phyloP scores from a whole-genome alignment of 169 alveolate species.

The Plasmodium ovale region DNA sequence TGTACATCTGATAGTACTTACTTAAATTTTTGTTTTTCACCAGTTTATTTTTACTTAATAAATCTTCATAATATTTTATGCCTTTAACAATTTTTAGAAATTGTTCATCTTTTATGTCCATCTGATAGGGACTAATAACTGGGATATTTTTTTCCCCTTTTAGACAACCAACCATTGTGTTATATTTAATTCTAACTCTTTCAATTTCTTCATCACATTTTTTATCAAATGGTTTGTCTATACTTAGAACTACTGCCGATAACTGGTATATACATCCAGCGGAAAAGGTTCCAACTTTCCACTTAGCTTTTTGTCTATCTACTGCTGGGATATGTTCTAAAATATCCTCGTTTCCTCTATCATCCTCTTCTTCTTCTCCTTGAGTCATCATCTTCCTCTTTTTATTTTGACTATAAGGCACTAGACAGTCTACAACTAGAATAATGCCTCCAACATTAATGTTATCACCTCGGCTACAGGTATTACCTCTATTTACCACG shows the following conservation, averaged over 20 bases:
- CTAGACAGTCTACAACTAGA: conserved; percentile 57
- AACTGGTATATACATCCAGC: conserved; percentile 43
- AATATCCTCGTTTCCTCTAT: background rate
- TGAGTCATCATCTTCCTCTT: conserved; percentile 17
- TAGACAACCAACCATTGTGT: conserved; percentile 50
- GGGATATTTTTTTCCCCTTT: conserved; percentile 73
- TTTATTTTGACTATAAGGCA: conserved; percentile 77
- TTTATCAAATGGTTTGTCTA: conserved; percentile 35
- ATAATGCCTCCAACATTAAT: background rate
- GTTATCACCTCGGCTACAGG: background rate
- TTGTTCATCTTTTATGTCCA: conserved; percentile 48
- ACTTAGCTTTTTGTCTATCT: conserved; percentile 45
- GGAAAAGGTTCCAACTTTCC: conserved; percentile 54
- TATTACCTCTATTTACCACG: background rate
- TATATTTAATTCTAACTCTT: conserved; percentile 34
- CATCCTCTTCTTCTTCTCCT: conserved; percentile 77
- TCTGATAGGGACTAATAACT: conserved; percentile 55
- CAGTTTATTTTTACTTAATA: conserved; percentile 54
- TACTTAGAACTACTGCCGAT: conserved; percentile 67
- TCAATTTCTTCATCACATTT: conserved; percentile 41
- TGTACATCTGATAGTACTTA: conserved; percentile 48
- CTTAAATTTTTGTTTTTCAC: conserved; percentile 36
- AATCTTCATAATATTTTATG: conserved; percentile 39
- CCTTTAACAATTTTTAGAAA: conserved; percentile 36
- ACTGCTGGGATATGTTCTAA: conserved; percentile 33